A percentile compares a stretch with the other conserved stretches of the same genome.
Conservation (phyloP, 805 yeast species). For the Pichia nanzhaoensis region DNA sequence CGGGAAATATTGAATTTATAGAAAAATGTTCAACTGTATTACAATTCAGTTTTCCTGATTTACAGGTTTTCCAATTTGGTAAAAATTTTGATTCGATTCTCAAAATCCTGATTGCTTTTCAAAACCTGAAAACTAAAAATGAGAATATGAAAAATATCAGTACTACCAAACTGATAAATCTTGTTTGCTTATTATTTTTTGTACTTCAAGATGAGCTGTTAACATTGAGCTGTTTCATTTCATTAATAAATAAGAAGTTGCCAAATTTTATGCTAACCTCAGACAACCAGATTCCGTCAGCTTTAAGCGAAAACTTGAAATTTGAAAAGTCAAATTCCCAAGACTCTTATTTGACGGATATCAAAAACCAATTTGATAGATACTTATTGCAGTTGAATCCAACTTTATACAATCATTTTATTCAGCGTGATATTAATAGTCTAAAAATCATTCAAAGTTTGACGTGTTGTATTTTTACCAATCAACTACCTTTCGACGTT, state of each 20-base stretch:
- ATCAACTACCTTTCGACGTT: slow-evolving; percentile 39
- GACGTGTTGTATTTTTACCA: slow-evolving; percentile 40
- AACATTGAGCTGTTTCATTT: slow-evolving; percentile 23
- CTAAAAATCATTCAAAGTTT: slow-evolving; percentile 38
- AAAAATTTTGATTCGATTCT: slow-evolving; percentile 25
- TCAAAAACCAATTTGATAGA: slow-evolving; percentile 40
- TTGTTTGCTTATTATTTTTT: slow-evolving; percentile 24
- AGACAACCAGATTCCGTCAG: slow-evolving; percentile 2
- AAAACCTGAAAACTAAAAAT: slow-evolving; percentile 14
- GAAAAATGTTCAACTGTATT: slow-evolving; percentile 21
- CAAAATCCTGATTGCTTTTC: slow-evolving; percentile 19
- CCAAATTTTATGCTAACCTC: slow-evolving; percentile 18
- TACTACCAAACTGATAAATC: slow-evolving; percentile 15
- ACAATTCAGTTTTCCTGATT: slow-evolving; percentile 25
- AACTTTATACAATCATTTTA: slow-evolving; percentile 44
- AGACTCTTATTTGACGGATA: slow-evolving; percentile 30
- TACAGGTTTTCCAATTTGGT: slow-evolving; percentile 27
- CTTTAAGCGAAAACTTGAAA: slow-evolving; percentile 14
- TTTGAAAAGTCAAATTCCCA: slow-evolving; percentile 4
- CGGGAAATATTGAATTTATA: slow-evolving; percentile 17
- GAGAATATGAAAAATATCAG: slow-evolving; percentile 5
- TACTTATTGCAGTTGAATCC: slow-evolving; percentile 40
- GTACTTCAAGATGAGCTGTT: slow-evolving; percentile 20
- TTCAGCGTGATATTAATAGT: slow-evolving; percentile 35
- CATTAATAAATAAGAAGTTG: slow-evolving; percentile 24